Evolutionary conservation across 495 filamentous ascomycete genomes (phyloP), one percentile per base, ranked within the genome.

Genomic region (Platismatia glauca): DNA sequence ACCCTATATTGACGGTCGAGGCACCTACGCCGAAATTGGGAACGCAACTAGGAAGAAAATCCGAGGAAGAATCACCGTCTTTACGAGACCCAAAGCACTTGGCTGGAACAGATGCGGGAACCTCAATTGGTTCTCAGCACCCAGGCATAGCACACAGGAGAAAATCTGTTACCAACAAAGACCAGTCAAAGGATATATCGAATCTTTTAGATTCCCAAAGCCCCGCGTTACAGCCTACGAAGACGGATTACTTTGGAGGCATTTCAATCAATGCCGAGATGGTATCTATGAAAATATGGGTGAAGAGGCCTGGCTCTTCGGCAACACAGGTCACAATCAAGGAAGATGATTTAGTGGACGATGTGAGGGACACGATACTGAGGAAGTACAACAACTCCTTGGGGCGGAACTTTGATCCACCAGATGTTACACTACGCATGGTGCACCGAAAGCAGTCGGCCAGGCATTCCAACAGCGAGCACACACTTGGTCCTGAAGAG

Each of bases 281-380:
- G 84, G 74, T 83, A 61, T 82, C 89, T 70, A 96, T 91, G 79
- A 96, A 94, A 79, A 85, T 97, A 64, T 98, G 94, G 94, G 94
- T 97, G 66, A 92, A 86, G 76, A 81, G 94, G 64, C 86, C 86
- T 16, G 82, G 86, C 62, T 89, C 84, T 48, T 96, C 92, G 46
- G 85, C 94, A 61, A 98, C 94, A 31, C 76, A 91, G 66, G 88
- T 98, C 44, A 85, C 88, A 53, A 88, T 95, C 66, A 79, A 83
- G 63, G 88, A 93, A 69, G 90, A 96, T 69, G 89, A 95, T 68
- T 72, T 98, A 73, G 94, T 97, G 24, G 94, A 98, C 70, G 95
- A 97, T 76, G 86, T 95, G 58, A 85, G 92, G 61, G 95, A 97
- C 67, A 83, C 91, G 81, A 91, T 97, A 33, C 77, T 98, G 66